Evolutionary conservation across 2,329 filamentous ascomycete genomes (phyloP).

Genomic region (Cladosporium sp.): DNA sequence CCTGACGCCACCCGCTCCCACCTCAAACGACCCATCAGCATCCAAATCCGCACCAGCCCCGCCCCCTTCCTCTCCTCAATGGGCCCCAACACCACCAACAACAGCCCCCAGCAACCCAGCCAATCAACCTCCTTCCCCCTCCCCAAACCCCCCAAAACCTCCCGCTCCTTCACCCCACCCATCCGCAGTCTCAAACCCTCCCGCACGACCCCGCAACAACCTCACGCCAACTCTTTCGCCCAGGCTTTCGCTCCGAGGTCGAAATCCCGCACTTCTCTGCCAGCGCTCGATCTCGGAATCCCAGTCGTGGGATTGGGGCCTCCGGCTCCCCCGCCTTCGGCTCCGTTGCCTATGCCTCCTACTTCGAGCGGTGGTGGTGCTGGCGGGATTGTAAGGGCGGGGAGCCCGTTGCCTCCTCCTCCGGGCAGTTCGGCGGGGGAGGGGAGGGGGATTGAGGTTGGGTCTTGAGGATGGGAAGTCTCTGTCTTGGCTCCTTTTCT

Average conservation of each 20-base stretch:
- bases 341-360: conserved; percentile 40
- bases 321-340: conserved; percentile 42
- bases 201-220: conserved; percentile 17
- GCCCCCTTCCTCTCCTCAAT: conserved; percentile 40
- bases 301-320: conserved; percentile 39
- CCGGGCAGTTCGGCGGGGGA: neutral
- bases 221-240: conserved; percentile 3
- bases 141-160: conserved; percentile 13
- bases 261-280: conserved; percentile 11
- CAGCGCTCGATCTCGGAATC: conserved; percentile 30
- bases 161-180: conserved; percentile 27
- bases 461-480: neutral
- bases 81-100: conserved; percentile 21
- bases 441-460: neutral
- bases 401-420: neutral
- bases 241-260: neutral
- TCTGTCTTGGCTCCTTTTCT: no score
- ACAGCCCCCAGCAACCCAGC: no score
- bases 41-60: conserved; percentile 40
- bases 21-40: conserved; percentile 39
- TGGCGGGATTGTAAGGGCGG: neutral
- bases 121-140: no score
- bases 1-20: conserved; percentile 9
- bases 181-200: conserved; percentile 28
- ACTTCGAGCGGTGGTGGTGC: neutral